Conservation (phyloP, 768 basidiomycete genomes). For the Boletus tylopilopsis region DNA sequence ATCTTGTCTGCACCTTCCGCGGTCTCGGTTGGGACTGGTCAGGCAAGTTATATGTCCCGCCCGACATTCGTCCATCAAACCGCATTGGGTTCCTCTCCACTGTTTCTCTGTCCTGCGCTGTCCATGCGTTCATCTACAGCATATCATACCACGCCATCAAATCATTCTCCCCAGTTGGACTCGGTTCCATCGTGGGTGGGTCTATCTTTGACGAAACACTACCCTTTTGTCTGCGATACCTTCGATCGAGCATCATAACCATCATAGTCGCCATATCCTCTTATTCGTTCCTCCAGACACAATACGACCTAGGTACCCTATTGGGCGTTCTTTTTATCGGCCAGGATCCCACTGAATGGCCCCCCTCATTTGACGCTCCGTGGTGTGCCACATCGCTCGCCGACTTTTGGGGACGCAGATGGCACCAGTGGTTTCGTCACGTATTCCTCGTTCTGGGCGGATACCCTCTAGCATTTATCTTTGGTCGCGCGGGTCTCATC, state of each 20-base stretch:
- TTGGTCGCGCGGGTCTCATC: not conserved
- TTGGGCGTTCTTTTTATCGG: not conserved
- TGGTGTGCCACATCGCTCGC: not conserved
- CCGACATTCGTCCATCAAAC: not conserved
- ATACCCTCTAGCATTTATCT: not conserved
- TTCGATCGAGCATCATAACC: not conserved
- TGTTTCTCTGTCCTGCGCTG: not conserved
- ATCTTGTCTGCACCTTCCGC: not conserved
- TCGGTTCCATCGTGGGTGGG: not conserved
- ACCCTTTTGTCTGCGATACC: not conserved
- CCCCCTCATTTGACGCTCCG: not conserved
- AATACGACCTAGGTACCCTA: not conserved
- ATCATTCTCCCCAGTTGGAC: not conserved
- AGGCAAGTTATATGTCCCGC: not conserved
- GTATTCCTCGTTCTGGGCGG: not conserved
- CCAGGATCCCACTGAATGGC: not conserved
- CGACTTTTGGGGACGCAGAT: not conserved
- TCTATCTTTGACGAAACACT: not conserved
- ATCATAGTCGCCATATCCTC: not conserved
- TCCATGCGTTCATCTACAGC: not conserved
- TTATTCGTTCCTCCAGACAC: not conserved
- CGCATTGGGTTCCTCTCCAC: not conserved
- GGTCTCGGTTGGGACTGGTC: not conserved
- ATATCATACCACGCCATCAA: not conserved
- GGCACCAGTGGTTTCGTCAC: not conserved